These are phyloP conservation scores for Blastomyces emzantsi DNA, from an alignment of 2,329 filamentous ascomycete genomes.

Conservation along the genomic window DNA sequence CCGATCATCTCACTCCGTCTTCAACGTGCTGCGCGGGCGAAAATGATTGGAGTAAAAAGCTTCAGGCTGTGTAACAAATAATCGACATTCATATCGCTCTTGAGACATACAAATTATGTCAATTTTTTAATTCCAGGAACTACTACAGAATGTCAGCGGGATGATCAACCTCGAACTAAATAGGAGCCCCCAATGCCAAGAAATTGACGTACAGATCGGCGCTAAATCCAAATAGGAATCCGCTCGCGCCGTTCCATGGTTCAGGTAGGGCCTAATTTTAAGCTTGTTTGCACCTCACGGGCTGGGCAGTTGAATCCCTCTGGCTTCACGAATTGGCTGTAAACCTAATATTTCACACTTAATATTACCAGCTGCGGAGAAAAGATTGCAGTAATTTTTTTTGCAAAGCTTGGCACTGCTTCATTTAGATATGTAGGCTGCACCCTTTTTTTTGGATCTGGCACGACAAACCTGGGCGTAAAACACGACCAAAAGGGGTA, in stretches of 20 bases:
- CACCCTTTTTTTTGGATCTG: background rate
- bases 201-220: background rate
- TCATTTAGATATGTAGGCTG: background rate
- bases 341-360: background rate
- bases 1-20: background rate
- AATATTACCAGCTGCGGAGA: background rate
- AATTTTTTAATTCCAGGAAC: background rate
- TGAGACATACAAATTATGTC: background rate
- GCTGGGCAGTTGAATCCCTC: background rate
- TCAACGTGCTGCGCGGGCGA: background rate
- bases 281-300: constrained; percentile 4
- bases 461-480: background rate
- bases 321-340: background rate
- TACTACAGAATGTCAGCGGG: background rate
- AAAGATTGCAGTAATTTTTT: background rate
- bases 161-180: background rate
- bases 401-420: background rate
- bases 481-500: background rate
- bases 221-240: constrained; percentile 1
- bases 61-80: background rate
- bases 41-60: background rate
- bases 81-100: background rate
- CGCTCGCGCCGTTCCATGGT: background rate
- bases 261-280: background rate
- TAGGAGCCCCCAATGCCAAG: background rate